Evolutionary conservation across 768 basidiomycete genomes (phyloP).

Genomic region (Pholiota molesta): DNA sequence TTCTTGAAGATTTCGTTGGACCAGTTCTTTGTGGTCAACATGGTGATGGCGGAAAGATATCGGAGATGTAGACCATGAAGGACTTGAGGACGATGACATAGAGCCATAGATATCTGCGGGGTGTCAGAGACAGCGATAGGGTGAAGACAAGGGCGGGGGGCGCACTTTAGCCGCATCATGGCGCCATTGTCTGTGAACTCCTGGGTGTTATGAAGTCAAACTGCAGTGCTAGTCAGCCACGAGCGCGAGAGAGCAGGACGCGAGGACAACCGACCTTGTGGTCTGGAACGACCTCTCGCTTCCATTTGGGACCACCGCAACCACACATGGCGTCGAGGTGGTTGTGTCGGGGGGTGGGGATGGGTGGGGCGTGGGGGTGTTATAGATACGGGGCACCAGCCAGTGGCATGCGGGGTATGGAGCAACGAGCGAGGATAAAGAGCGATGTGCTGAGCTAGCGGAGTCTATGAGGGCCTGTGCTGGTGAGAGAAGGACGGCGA

Average conservation of each 20-base stretch:
- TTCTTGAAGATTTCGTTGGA: slow-evolving; percentile 87
- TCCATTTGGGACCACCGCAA: slow-evolving; percentile 85
- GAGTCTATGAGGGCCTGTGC: slow-evolving; percentile 21
- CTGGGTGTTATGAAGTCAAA: slow-evolving; percentile 96
- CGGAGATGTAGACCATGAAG: slow-evolving; percentile 94
- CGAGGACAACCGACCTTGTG: slow-evolving; percentile 73
- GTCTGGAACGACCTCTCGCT: slow-evolving; percentile 95
- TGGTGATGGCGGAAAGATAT: slow-evolving; percentile 98
- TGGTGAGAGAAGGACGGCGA: slow-evolving; percentile 17
- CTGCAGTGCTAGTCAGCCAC: slow-evolving; percentile 46
- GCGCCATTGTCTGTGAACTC: slow-evolving; percentile 92
- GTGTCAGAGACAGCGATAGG: background rate
- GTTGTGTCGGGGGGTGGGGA: slow-evolving; percentile 23
- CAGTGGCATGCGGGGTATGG: slow-evolving; percentile 48
- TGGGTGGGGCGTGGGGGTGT: slow-evolving; percentile 19
- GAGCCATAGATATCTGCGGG: slow-evolving; percentile 82
- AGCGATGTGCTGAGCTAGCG: slow-evolving; percentile 29
- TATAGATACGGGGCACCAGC: slow-evolving; percentile 44
- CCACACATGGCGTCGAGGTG: slow-evolving; percentile 16
- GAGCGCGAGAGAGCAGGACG: background rate
- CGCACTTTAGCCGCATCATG: slow-evolving; percentile 84
- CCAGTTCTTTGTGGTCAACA: slow-evolving; percentile 92
- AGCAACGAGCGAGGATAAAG: slow-evolving; percentile 24
- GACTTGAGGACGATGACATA: slow-evolving; percentile 95
- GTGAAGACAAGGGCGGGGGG: slow-evolving; percentile 11